These are phyloP conservation scores for Margaritispora aquatica DNA, from an alignment of 495 filamentous ascomycete genomes.

Conservation along the genomic window DNA sequence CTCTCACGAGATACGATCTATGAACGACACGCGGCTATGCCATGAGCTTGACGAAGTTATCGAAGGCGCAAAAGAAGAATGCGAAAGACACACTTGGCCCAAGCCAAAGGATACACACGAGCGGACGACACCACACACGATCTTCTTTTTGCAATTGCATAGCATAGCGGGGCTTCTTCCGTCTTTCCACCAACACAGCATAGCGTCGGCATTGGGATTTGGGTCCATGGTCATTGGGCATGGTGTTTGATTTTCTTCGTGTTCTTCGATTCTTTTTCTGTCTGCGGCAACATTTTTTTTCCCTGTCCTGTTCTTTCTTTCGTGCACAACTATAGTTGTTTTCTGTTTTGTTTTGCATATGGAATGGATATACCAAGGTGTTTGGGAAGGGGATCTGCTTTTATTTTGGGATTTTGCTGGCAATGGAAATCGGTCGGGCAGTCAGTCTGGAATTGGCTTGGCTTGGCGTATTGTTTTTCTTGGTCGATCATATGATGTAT, in stretches of 20 bases:
- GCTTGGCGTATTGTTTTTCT: background rate
- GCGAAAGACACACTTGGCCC: constrained; percentile 10
- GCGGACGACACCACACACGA: constrained; percentile 9
- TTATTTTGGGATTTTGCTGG: too few relatives aligned
- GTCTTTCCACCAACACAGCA: constrained; percentile 21
- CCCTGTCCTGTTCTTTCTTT: constrained; percentile 1
- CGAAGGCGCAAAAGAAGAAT: constrained; percentile 25
- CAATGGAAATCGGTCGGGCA: too few relatives aligned
- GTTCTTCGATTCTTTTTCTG: constrained; percentile 2
- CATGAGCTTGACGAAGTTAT: constrained; percentile 26
- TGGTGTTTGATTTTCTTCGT: constrained; percentile 15
- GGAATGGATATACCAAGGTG: constrained; percentile 24
- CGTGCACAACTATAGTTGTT: too few relatives aligned
- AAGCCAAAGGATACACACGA: constrained; percentile 13
- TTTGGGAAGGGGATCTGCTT: constrained; percentile 13
- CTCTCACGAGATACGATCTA: constrained; percentile 11
- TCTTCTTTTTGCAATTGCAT: constrained; percentile 15
- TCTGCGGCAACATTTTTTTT: background rate
- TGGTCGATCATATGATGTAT: constrained; percentile 10
- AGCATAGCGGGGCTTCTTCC: constrained; percentile 16
- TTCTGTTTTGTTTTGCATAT: constrained; percentile 19
- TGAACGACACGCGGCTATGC: constrained; percentile 19
- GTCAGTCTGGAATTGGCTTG: background rate
- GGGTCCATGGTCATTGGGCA: constrained; percentile 13
- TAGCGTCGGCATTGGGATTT: constrained; percentile 20